Percentiles rank a stretch among this genome's conserved stretches.
These are phyloP conservation scores for Tillandsia leiboldiana DNA, from an alignment of 176 grass and related monocot genomes.

Conservation along the genomic window DNA sequence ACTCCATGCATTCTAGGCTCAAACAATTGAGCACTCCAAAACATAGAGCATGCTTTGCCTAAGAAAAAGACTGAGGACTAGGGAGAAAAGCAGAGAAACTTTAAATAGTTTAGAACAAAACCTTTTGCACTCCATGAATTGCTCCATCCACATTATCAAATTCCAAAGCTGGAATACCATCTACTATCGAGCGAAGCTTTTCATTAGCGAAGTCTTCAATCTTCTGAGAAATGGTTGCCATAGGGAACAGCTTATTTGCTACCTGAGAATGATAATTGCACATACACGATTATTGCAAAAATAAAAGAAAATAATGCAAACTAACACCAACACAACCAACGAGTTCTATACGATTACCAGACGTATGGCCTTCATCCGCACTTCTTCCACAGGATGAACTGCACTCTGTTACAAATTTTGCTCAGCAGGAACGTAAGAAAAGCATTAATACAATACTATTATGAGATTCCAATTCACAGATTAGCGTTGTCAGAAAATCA, in stretches of 20 bases:
- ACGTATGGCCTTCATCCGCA: slow-evolving; percentile 94
- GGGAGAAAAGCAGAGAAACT: neutral
- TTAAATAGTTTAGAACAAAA: slow-evolving; percentile 7
- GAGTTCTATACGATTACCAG: slow-evolving; percentile 45
- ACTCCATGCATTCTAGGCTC: neutral
- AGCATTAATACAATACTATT: slow-evolving; percentile 9
- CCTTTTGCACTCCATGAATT: slow-evolving; percentile 35
- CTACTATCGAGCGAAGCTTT: slow-evolving; percentile 65
- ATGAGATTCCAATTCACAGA: slow-evolving; percentile 12
- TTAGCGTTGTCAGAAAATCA: neutral
- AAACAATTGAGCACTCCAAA: neutral
- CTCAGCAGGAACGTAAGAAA: slow-evolving; percentile 20
- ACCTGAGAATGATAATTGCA: slow-evolving; percentile 36
- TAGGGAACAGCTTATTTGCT: slow-evolving; percentile 91
- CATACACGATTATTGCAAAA: slow-evolving; percentile 24
- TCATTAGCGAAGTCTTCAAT: slow-evolving; percentile 86
- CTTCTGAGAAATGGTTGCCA: slow-evolving; percentile 73
- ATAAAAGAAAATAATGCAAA: neutral
- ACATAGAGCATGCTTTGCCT: neutral
- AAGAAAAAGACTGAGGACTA: neutral
- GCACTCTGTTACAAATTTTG: slow-evolving; percentile 54
- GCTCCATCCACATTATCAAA: slow-evolving; percentile 25
- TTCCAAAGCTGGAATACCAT: slow-evolving; percentile 36
- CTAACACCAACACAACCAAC: slow-evolving; percentile 6
- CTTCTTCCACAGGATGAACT: slow-evolving; percentile 68